Percentiles rank a stretch among this genome's conserved stretches.
Conservation (phyloP, 352 stramenopile species). For the Phytopythium chamaehyphon region DNA sequence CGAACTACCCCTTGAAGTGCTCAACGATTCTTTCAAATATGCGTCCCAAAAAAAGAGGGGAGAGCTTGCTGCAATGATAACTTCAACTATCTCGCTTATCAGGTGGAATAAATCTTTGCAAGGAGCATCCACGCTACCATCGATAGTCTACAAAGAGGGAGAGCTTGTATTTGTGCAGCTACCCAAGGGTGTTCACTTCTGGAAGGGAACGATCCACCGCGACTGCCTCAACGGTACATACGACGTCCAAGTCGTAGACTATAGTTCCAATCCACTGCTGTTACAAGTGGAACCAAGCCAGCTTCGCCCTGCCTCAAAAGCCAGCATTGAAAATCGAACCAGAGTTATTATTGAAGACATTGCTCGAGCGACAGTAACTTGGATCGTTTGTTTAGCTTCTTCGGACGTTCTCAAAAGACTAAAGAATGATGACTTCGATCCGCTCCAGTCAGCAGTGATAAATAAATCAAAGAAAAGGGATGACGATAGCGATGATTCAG, state of each 20-base stretch:
- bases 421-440: too few species aligned
- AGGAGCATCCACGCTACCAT: background rate
- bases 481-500: background rate
- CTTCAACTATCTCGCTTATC: background rate
- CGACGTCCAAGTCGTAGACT: conserved; percentile 11
- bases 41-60: conserved; percentile 1
- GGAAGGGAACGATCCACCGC: conserved; percentile 10
- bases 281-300: background rate
- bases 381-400: background rate
- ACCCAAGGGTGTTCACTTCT: conserved; percentile 5
- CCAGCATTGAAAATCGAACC: background rate
- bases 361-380: background rate
- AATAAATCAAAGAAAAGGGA: too few species aligned
- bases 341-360: background rate
- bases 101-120: background rate
- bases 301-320: background rate
- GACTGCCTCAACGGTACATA: conserved; percentile 20
- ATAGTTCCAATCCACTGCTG: background rate
- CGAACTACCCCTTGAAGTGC: conserved; percentile 1
- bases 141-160: conserved; percentile 2
- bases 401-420: background rate
- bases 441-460: too few species aligned
- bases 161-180: conserved; percentile 7
- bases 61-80: conserved; percentile 1
- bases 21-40: background rate